Base-by-base conservation (phyloP, 257 asterid genomes). In the Ehretia macrophylla region DNA sequence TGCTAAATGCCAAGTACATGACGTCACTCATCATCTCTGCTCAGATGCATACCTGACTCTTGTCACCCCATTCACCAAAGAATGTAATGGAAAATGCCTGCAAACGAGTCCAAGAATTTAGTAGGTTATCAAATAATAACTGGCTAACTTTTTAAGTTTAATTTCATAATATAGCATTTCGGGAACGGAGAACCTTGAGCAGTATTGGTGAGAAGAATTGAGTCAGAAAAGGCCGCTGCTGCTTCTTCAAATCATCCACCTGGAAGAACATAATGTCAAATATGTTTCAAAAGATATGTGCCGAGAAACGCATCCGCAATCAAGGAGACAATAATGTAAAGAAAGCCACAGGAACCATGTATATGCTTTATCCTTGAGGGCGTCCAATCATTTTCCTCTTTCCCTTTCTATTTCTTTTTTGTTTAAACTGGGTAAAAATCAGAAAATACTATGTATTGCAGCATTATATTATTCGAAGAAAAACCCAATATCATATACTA, bases 51-150 rank as follows among this genome's bases (percentile, higher is more conserved):
- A 92, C 99, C 88, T 92, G 99, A 72, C 97, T 93, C 81, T 83
- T 93, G 75, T 93, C 99, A 14, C 97, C 99, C 92, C 90, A 93
- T 85, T 93, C 99, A 51, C 99, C 97, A 51, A 93, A 93, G 83
- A 93, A 89, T 47, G 99, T 93, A 70, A 93, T 89, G 58, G 99
- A 93, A 71, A 93, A 93, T 14, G 99, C 99, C 97, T 93, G 69
- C 71, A 75, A 21, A 52, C 20, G 66, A 69, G 59, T 58, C 42
- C 54, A 42, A 32, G 56, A 56, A 51, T 13, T 11, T 16, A 32
- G 45, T 51, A 51, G 50, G 55, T 38, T 17, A 51, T 27, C 61
- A 32, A 67, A 14, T 57, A 20, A 66, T 56, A 51, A 64, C 51
- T 59, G 53, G 62, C 21, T 23, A 69, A 72, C 19, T 58, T 71